Evolutionary conservation across 2,329 filamentous ascomycete species (phyloP), one percentile per base, ranked within the genome.

Genomic region (Neonectria hederae): DNA sequence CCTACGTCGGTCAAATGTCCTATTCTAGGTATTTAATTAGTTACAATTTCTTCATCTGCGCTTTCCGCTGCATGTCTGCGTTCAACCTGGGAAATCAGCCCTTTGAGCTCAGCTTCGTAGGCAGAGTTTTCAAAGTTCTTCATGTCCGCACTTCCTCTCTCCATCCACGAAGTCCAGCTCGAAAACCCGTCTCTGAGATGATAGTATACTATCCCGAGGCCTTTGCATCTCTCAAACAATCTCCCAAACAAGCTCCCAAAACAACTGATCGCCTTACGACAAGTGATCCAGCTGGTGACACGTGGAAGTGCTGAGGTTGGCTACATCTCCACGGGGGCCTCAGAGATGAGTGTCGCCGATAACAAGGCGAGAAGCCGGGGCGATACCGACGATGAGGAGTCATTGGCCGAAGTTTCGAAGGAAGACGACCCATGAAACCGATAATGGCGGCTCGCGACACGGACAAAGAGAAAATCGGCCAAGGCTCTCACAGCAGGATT

Each of bases 401-500:
- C 52, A 30, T 54, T 54, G 4, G 35, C 52, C 14, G 7, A 21
- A 8, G 11, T 43, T 7, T 54, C 52, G 38, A 54, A 21, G 13
- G 52, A 54, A 22, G 43, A 42, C 51, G 32, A 40, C 38, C 32
- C 1, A 40, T 24, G 51, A 53, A 53, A 11, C 22, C 19, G 51
- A 53, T 3, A 17, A 53, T 19, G 24, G 9, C 51, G 21, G 13
- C 13, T 38, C 6, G 32, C 19, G 6, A 40, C 11, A 21, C 3
- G 26, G 30, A 53, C 52, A 42, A 43, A 26, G 5, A 35, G 19
- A 8, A 17, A 43, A 14, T 6, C 22, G 14, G 22, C 22, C 22
- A 42, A 9, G 35, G 22, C 19, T 42, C 11, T 54, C 54, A n/a
- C n/a, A n/a, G n/a, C n/a, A n/a, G n/a, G n/a, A n/a, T n/a, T 69